Evolutionary conservation across 768 basidiomycete species (phyloP).

Genomic region (Amanita jacksonii): DNA sequence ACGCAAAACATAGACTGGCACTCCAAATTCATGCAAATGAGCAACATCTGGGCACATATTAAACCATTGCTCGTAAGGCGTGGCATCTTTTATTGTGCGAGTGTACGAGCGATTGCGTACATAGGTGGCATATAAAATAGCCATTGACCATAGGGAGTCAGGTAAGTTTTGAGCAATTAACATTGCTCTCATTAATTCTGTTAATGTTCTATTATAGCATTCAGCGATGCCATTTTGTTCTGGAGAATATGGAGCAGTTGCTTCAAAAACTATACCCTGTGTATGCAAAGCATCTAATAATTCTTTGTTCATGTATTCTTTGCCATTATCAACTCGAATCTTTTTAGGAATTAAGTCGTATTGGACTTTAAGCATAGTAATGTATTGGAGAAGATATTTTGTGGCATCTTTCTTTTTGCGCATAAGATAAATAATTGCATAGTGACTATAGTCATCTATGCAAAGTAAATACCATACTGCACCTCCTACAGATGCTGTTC

Average conservation of each 20-base stretch:
- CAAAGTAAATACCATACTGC: too few relatives aligned
- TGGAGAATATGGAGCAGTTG: constrained; percentile 19
- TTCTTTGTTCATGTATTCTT: constrained; percentile 14
- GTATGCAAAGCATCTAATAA: constrained; percentile 11
- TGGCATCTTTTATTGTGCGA: constrained; percentile 5
- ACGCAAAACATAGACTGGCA: neutral
- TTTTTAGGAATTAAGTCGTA: constrained; percentile 9
- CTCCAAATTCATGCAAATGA: constrained; percentile 22
- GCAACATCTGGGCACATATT: constrained; percentile 16
- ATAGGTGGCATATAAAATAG: constrained; percentile 13
- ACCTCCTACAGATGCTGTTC: too few relatives aligned
- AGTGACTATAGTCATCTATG: too few relatives aligned
- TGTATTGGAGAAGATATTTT: neutral
- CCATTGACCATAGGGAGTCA: constrained; percentile 15
- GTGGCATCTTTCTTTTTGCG: neutral
- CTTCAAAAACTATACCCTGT: constrained; percentile 19
- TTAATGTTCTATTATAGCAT: constrained; percentile 15
- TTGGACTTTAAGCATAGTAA: constrained; percentile 10
- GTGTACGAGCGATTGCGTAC: constrained; percentile 13
- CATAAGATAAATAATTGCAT: neutral
- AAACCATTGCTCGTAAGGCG: constrained; percentile 13
- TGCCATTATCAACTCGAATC: constrained; percentile 17
- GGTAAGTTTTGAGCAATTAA: constrained; percentile 13
- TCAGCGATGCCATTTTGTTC: constrained; percentile 26
- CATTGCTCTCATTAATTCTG: constrained; percentile 17